Conservation (phyloP, 179 eudicot genomes). For the Sideroxylon spinosum region DNA sequence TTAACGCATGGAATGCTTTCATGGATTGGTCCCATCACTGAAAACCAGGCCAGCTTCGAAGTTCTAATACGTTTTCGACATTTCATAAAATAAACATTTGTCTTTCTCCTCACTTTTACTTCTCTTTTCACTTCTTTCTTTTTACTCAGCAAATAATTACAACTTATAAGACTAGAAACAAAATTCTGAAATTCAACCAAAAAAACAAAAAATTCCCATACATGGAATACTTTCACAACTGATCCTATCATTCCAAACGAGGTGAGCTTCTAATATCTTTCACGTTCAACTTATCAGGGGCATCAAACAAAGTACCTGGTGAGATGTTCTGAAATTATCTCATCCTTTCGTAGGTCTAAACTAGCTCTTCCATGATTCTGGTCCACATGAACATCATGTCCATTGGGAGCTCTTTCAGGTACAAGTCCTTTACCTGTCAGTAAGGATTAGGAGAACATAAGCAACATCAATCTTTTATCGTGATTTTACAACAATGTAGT, state of each 20-base stretch:
- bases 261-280: neutral
- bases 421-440: constrained; percentile 31
- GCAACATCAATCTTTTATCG: neutral
- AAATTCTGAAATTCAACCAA: neutral
- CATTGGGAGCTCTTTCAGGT: constrained; percentile 23
- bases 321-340: constrained; percentile 91
- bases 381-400: constrained; percentile 17
- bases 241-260: neutral
- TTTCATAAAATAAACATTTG: no score
- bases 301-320: constrained; percentile 53
- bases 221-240: neutral
- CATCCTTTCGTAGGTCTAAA: constrained; percentile 61
- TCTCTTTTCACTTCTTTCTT: neutral
- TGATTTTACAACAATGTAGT: no score
- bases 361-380: constrained; percentile 21
- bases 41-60: no score
- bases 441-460: constrained; percentile 10
- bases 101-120: neutral
- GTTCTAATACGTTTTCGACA: no score
- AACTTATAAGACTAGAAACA: neutral
- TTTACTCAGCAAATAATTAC: neutral
- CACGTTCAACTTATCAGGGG: neutral
- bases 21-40: no score
- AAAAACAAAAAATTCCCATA: neutral
- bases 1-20: no score